These are phyloP conservation scores for Amphirosellinia nigrospora DNA, from an alignment of 495 filamentous ascomycete genomes.

Conservation along the genomic window DNA sequence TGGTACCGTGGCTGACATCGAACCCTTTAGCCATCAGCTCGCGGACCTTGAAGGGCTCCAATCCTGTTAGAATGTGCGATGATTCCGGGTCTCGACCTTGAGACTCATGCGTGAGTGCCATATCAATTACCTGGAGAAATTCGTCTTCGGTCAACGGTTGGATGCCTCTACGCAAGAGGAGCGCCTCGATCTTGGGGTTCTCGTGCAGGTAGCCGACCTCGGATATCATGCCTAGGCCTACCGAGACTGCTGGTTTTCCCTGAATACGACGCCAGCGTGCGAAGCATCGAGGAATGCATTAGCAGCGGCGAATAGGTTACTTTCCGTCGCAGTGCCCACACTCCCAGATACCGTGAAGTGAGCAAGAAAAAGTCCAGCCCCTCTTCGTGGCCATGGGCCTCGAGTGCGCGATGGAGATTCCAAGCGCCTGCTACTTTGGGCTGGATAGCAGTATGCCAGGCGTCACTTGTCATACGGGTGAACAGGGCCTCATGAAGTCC, in stretches of 20 bases:
- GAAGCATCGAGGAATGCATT: slow-evolving; percentile 48
- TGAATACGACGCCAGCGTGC: slow-evolving; percentile 37
- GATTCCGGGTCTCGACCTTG: background rate
- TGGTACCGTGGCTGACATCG: too few relatives aligned
- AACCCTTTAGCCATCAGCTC: too few relatives aligned
- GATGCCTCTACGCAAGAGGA: slow-evolving; percentile 37
- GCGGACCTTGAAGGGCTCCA: slow-evolving; percentile 34
- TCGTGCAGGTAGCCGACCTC: slow-evolving; percentile 39
- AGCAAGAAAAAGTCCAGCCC: slow-evolving; percentile 48
- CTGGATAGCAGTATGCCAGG: slow-evolving; percentile 45
- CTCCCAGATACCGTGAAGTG: slow-evolving; percentile 39
- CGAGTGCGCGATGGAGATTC: slow-evolving; percentile 46
- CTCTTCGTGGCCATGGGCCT: too few relatives aligned
- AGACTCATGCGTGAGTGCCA: slow-evolving; percentile 23
- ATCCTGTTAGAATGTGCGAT: slow-evolving; percentile 36
- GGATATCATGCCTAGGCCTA: slow-evolving; percentile 34
- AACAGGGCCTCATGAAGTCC: slow-evolving; percentile 55
- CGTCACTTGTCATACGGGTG: slow-evolving; percentile 45
- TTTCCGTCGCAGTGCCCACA: slow-evolving; percentile 42
- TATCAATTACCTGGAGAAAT: slow-evolving; percentile 43
- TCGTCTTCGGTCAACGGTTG: slow-evolving; percentile 44
- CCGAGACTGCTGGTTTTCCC: slow-evolving; percentile 30
- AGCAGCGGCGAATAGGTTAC: slow-evolving; percentile 46
- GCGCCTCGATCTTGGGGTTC: slow-evolving; percentile 38
- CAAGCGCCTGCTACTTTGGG: slow-evolving; percentile 52